These are phyloP conservation scores for Oryza punctata DNA, from an alignment of 176 grass and related monocot species.

Conservation along the genomic window DNA sequence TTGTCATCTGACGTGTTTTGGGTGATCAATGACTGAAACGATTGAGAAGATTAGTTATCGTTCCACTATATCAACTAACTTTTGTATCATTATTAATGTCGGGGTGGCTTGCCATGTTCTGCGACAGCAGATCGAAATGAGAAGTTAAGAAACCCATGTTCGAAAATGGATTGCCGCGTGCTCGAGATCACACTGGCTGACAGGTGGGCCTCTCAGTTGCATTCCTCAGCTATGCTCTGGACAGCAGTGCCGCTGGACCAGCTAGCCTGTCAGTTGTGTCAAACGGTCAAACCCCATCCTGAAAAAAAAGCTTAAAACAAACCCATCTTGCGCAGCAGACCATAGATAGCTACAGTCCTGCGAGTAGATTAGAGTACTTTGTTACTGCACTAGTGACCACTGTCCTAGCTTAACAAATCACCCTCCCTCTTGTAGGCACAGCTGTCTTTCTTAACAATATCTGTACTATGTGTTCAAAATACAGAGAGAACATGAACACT, in stretches of 20 bases:
- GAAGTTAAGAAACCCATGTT: neutral
- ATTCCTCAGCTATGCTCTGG: neutral
- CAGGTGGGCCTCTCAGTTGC: no score
- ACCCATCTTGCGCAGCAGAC: neutral
- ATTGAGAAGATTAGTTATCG: no score
- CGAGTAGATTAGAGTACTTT: neutral
- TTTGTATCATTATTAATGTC: no score
- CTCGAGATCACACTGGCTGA: neutral
- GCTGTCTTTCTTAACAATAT: conserved; percentile 18
- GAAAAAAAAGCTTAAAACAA: neutral
- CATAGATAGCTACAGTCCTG: neutral
- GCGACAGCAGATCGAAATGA: neutral
- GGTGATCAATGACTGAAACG: no score
- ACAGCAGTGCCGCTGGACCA: neutral
- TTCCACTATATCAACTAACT: no score
- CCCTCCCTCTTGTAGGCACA: neutral
- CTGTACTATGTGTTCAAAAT: neutral
- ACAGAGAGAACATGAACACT: neutral
- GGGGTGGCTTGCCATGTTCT: conserved; percentile 19
- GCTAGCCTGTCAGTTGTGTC: neutral
- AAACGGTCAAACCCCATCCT: neutral
- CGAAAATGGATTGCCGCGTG: neutral
- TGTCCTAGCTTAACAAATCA: neutral
- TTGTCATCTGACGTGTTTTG: no score
- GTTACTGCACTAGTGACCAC: neutral